Evolutionary conservation across 441 rosid species (phyloP).

Genomic region (Adansonia grandidieri): DNA sequence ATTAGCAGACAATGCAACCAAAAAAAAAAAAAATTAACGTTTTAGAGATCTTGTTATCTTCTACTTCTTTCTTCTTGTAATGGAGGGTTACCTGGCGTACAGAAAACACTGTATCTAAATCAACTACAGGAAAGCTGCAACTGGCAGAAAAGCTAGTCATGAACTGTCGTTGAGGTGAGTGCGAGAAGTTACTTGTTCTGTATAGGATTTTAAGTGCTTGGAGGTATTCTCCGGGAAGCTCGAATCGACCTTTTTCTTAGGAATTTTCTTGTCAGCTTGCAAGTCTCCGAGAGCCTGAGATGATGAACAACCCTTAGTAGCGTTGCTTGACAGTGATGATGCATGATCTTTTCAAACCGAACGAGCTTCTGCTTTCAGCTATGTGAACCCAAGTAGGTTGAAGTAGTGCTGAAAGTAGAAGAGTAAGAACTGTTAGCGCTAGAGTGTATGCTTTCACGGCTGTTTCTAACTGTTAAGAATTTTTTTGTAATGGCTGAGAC

Average conservation of each 20-base stretch:
- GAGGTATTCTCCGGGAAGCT: conserved; percentile 70
- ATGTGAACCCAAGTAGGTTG: conserved; percentile 43
- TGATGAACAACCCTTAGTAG: conserved; percentile 37
- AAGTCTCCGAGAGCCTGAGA: conserved; percentile 43
- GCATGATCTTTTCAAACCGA: conserved; percentile 26
- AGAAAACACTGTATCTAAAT: conserved; percentile 33
- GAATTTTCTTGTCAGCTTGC: conserved; percentile 39
- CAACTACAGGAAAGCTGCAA: conserved; percentile 32
- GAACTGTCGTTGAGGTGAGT: conserved; percentile 29
- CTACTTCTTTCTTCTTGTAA: conserved; percentile 31
- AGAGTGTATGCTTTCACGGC: conserved; percentile 49
- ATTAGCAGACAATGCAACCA: conserved; percentile 21
- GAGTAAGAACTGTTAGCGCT: conserved; percentile 39
- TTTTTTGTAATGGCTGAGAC: conserved; percentile 17
- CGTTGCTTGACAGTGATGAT: conserved; percentile 26
- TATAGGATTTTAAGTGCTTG: conserved; percentile 64
- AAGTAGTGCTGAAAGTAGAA: conserved; percentile 44
- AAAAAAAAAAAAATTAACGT: conserved; percentile 17
- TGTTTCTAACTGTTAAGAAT: background rate
- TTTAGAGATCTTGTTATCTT: conserved; percentile 30
- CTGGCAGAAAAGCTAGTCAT: conserved; percentile 18
- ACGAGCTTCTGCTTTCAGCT: conserved; percentile 52
- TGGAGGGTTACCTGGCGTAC: conserved; percentile 43
- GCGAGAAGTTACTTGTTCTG: conserved; percentile 68
- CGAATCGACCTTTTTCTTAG: conserved; percentile 45